Evolutionary conservation across 2,329 filamentous ascomycete species (phyloP), one percentile per base, ranked within the genome.

Genomic region (Ophiocordyceps camponoti-rufipedis): DNA sequence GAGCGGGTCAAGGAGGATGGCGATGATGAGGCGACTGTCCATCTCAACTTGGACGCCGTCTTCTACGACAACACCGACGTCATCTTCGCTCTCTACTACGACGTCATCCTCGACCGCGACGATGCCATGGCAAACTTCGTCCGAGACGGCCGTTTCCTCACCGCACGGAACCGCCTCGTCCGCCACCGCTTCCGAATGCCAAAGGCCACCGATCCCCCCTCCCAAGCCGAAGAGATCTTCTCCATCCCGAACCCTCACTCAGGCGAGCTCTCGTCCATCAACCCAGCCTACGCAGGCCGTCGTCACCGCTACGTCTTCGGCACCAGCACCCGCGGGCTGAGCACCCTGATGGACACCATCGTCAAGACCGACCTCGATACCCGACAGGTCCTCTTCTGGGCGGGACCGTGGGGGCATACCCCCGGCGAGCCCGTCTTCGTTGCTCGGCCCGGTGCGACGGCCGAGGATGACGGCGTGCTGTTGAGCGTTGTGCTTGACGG

Each of bases 401-500:
- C 71, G 11, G 66, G 66, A 0, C 64, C 66, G 0, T 56, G 62
- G 1, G 77, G 71, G 0, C 78, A 85, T 52, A 80, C 77, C 0
- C 81, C 82, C 0, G 75, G 80, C 2, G 82, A 85, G 58, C 67
- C 80, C 0, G 75, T 85, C 31, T 85, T 85, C 49, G 66, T 86
- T 1, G 62, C 70, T 1, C 55, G 61, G 8, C 62, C 65, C 4
- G 61, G 54, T 6, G 58, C 64, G 0, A 52, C 50, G 4, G 67
- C 63, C 0, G 79, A 83, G 54, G 80, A 85, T 51, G 75, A 78
- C 46, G 78, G 78, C 0, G 70, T 77, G 1, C 46, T 83, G 18
- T 54, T 83, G 47, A 74, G 65, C 42, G 70, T 85, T 1, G 72
- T 85, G 4, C 64, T 85, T 2, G 75, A 85, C 54, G 78, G 79